Evolutionary conservation across 2,329 filamentous ascomycete genomes (phyloP).

Genomic region (Microsporum audouinii): DNA sequence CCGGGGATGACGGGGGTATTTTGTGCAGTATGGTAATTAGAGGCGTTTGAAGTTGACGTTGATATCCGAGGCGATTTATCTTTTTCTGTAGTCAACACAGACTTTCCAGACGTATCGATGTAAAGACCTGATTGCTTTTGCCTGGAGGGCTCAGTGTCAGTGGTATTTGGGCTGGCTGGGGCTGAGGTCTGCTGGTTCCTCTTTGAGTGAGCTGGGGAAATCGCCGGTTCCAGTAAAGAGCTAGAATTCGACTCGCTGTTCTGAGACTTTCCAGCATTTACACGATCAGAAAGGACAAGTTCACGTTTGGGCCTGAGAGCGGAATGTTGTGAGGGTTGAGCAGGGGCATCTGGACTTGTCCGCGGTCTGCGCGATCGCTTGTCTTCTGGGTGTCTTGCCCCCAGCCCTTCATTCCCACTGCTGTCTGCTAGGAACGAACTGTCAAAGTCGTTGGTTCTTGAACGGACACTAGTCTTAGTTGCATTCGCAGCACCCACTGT

Average conservation of each 20-base stretch:
- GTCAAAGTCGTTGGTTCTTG: conserved; percentile 17
- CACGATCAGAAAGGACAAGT: neutral
- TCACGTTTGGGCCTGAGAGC: neutral
- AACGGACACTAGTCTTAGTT: neutral
- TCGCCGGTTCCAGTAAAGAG: neutral
- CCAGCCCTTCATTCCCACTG: conserved; percentile 25
- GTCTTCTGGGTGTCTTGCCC: neutral
- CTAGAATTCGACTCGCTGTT: neutral
- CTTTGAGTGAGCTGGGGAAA: neutral
- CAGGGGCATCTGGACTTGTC: neutral
- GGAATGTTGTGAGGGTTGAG: neutral
- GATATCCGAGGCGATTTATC: conserved; percentile 23
- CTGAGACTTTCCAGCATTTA: neutral
- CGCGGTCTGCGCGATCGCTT: neutral
- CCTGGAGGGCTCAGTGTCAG: neutral
- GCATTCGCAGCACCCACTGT: neutral
- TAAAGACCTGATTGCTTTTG: neutral
- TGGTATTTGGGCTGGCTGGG: neutral
- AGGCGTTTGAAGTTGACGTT: conserved; percentile 32
- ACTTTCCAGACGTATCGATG: neutral
- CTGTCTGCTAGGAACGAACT: conserved; percentile 26
- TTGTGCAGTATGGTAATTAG: conserved; percentile 35
- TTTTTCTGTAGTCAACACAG: neutral
- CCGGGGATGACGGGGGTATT: conserved; percentile 31
- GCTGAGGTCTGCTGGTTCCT: neutral